Evolutionary conservation across 2,329 filamentous ascomycete species (phyloP), one percentile per base, ranked within the genome.

Genomic region (Simplicillium aogashimaense): DNA sequence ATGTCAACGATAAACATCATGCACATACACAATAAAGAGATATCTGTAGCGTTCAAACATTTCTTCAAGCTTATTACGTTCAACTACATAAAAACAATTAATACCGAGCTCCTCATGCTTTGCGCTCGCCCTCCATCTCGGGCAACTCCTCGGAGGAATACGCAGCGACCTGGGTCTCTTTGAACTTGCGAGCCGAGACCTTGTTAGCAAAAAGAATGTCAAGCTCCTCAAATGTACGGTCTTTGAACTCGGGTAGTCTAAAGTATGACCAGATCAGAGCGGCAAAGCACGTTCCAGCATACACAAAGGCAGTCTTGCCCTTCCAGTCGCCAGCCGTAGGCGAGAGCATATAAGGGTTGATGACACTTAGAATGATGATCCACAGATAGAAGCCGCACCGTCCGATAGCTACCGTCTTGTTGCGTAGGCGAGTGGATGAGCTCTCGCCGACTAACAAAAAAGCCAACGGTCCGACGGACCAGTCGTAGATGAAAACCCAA

Each of bases 391-490:
- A 37, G 32, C 43, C 53, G 28, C 58, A 50, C 11, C 12, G 30
- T 2, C 51, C 59, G 15, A 63, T 43, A 12, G 60, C 58, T 20
- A 64, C 54, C 0, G 59, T 62, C 43, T 63, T 56, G 10, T 56
- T 56, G 12, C 59, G 51, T 12, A 64, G 51, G 17, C 60, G 58
- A 10, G 57, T 60, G 7, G 57, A 58, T 3, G 55, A 56, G 3
- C 60, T 51, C 49, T 65, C 61, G 12, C 59, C 48, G 6, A 59
- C 54, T 39, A 64, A 53, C n/a, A 57, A 56, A 52, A 60, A 64
- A 38, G 55, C 51, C 29, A 65, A 56, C 2, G 61, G 61, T 2
- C 60, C 61, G 36, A 63, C 53, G 13, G 57, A 56, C 49, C 62
- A 54, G 20, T 53, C 58, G 48, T 62, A 64, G 12, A 53, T 48